phyloP scores from a whole-genome alignment of 73 alveolate genomes.

The Tetrahymena elliotti region DNA sequence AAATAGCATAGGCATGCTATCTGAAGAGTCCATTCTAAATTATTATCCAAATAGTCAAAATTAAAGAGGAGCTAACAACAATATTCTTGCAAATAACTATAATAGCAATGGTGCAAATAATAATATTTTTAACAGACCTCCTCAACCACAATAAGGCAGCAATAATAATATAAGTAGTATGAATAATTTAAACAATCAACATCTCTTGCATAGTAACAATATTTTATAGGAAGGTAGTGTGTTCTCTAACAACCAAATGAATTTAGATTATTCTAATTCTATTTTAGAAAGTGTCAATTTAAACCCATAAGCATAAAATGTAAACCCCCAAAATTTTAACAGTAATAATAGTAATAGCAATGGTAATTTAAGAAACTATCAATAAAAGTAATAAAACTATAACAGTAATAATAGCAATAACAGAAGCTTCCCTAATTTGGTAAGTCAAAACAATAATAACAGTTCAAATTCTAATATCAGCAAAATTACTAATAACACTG shows the following conservation, averaged over 20 bases:
- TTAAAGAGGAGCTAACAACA: not conserved
- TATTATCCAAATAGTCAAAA: not conserved
- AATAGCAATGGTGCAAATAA: not conserved
- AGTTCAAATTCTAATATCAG: not conserved
- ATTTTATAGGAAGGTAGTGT: not conserved
- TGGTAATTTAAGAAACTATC: not conserved
- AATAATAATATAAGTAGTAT: not conserved
- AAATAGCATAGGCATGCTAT: not conserved
- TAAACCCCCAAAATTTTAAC: not conserved
- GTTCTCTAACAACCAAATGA: not conserved
- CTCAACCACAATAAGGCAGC: not conserved
- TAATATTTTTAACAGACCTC: not conserved
- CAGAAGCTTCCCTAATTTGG: not conserved
- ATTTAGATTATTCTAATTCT: not conserved
- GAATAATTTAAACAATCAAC: not conserved
- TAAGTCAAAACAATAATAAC: not conserved
- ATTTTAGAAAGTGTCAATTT: not conserved
- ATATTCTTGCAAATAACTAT: not conserved
- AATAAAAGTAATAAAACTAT: not conserved
- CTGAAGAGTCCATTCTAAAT: not conserved
- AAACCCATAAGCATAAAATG: not conserved
- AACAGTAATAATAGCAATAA: not conserved
- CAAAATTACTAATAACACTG: not conserved
- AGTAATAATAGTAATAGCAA: not conserved
- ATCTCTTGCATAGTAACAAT: not conserved